phyloP scores from a whole-genome alignment of 2,329 filamentous ascomycete genomes.

The Neopestalotiopsis rosae region DNA sequence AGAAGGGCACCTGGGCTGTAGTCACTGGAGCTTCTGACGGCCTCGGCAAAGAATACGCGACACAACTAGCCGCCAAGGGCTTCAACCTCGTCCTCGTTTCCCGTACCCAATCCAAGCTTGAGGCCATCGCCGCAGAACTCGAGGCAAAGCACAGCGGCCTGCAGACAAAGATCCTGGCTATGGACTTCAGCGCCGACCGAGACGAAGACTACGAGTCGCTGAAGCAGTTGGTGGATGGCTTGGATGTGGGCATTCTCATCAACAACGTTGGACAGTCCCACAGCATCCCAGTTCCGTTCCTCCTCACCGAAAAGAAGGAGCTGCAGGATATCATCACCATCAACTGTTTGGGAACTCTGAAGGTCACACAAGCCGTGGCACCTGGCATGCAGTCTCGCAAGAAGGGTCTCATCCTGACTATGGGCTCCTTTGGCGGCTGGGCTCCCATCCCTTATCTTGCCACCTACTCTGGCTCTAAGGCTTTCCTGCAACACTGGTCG shows the following conservation, averaged over 20 bases:
- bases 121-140: constrained; percentile 77
- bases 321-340: constrained; percentile 91
- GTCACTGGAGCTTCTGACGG: constrained; percentile 96
- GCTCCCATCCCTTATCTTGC: constrained; percentile 90
- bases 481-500: constrained; percentile 97
- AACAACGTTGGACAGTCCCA: constrained; percentile 98
- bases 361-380: constrained; percentile 83
- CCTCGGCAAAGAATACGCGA: constrained; percentile 93
- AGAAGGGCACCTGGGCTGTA: constrained; percentile 91
- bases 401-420: constrained; percentile 89
- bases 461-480: constrained; percentile 97
- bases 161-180: constrained; percentile 79
- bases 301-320: constrained; percentile 78
- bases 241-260: constrained; percentile 86
- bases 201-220: constrained; percentile 82
- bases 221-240: constrained; percentile 67
- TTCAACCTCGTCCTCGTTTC: constrained; percentile 97
- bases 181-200: constrained; percentile 87
- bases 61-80: constrained; percentile 86
- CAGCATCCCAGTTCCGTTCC: constrained; percentile 88
- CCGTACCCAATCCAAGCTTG: constrained; percentile 91
- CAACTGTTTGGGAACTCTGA: constrained; percentile 91
- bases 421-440: constrained; percentile 96
- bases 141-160: constrained; percentile 70
- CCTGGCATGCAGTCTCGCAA: constrained; percentile 85